These are phyloP conservation scores for Hymenoscyphus fraxineus DNA, from an alignment of 2,329 filamentous ascomycete genomes.

Conservation along the genomic window DNA sequence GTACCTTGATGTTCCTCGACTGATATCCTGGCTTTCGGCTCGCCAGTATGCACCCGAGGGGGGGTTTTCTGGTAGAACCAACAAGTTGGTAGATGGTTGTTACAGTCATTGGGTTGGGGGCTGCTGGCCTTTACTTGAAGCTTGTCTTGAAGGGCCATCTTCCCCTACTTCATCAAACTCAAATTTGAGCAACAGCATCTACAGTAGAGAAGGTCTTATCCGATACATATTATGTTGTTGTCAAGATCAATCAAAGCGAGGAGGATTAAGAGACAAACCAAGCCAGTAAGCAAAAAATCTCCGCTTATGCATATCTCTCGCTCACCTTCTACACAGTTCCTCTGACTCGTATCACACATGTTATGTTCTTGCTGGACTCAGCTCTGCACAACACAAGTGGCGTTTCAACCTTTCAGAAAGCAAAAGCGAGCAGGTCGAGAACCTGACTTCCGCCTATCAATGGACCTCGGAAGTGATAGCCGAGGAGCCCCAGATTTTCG, in stretches of 20 bases:
- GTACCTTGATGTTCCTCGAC: constrained; percentile 69
- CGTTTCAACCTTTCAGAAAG: constrained; percentile 37
- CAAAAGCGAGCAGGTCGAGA: constrained; percentile 33
- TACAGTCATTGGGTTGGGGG: constrained; percentile 98
- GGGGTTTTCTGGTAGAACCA: constrained; percentile 88
- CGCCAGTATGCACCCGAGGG: constrained; percentile 89
- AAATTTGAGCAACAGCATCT: constrained; percentile 47
- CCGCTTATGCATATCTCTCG: constrained; percentile 19
- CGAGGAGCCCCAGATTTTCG: constrained; percentile 60
- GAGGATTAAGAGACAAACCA: constrained; percentile 90
- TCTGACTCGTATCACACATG: constrained; percentile 91
- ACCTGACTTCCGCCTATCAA: constrained; percentile 35
- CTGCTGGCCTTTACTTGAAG: constrained; percentile 89
- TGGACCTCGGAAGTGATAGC: constrained; percentile 41
- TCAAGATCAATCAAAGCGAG: constrained; percentile 66
- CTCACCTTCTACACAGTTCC: constrained; percentile 44
- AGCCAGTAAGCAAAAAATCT: constrained; percentile 62
- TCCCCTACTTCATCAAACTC: constrained; percentile 20
- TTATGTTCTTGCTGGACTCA: constrained; percentile 84
- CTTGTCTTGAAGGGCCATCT: constrained; percentile 59
- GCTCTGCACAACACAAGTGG: constrained; percentile 72
- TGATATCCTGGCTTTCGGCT: constrained; percentile 84
- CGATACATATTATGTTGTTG: constrained; percentile 89
- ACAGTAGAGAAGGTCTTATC: constrained; percentile 78
- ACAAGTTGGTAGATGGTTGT: constrained; percentile 96